Evolutionary conservation across 805 yeast genomes (phyloP), one percentile per base, ranked within the genome.

Genomic region (Candida boleticola): DNA sequence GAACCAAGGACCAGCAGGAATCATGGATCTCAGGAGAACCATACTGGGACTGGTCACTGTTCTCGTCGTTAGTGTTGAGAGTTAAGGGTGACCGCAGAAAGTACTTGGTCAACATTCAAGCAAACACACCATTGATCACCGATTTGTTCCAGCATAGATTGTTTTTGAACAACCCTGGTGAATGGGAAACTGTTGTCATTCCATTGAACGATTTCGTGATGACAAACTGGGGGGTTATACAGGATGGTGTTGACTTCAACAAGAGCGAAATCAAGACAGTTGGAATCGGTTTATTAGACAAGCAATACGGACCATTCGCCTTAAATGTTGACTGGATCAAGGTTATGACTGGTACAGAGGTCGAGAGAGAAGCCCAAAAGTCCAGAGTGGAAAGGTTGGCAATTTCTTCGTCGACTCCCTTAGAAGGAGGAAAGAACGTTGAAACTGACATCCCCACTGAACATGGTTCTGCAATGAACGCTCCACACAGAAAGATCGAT

Each of bases 111-210:
- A 88, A 88, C 54, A 73, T 88, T 39, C 96, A 88, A 64, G 83
- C 92, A 10, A 88, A 86, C 54, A 79, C 89, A 1, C 83, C 90
- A 25, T 75, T 84, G 45, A 75, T 80, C 5, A 83, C 92, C 1
- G 95, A 88, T 61, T 66, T 88, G 48, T 88, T 80, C 62, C 96
- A 88, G 62, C 95, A 88, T 60, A 64, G 96, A 18, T 67, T 88
- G 48, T 88, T 85, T 52, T 64, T 85, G 49, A 77, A 79, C 50
- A 76, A 70, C 31, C 88, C 87, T 3, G 87, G 89, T 2, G 71
- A 79, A 47, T 87, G 95, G 95, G 93, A 88, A 57, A 83, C 89
- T 1, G 89, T 87, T 11, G 77, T 83, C 22, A 80, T 88, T 26
- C 89, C 93, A 35, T 66, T 88, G 39, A 76, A 80, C 49, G 89